These are phyloP conservation scores for Kwoniella newhampshirensis DNA, from an alignment of 768 basidiomycete genomes.

Conservation along the genomic window DNA sequence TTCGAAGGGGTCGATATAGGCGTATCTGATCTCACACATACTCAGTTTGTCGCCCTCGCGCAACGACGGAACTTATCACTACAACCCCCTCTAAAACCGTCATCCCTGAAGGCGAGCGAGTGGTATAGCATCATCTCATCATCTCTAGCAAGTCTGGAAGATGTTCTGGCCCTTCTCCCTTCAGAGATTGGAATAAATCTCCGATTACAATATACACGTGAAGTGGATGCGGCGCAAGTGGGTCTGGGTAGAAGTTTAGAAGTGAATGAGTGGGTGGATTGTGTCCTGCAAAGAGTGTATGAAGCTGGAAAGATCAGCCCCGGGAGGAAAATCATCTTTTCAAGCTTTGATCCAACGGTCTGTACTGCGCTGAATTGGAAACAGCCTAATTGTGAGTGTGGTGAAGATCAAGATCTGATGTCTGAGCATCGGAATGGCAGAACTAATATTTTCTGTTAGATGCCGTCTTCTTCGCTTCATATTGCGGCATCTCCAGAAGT, in stretches of 20 bases:
- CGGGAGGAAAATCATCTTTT: constrained; percentile 82
- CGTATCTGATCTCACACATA: constrained; percentile 78
- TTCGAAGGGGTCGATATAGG: constrained; percentile 70
- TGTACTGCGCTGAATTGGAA: constrained; percentile 97
- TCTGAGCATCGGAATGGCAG: neutral
- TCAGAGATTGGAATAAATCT: constrained; percentile 69
- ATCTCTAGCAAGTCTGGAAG: constrained; percentile 68
- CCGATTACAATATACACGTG: constrained; percentile 74
- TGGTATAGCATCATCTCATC: constrained; percentile 53
- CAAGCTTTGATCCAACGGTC: constrained; percentile 84
- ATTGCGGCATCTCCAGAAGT: constrained; percentile 66
- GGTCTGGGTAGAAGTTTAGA: constrained; percentile 62
- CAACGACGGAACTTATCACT: constrained; percentile 56
- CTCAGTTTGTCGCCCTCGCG: constrained; percentile 74
- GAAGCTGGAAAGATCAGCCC: constrained; percentile 59
- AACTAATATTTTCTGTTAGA: constrained; percentile 20
- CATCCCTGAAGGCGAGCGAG: constrained; percentile 14
- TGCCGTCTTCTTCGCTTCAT: constrained; percentile 89
- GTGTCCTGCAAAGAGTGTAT: constrained; percentile 79
- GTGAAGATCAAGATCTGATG: too few species aligned
- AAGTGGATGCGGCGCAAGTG: constrained; percentile 57
- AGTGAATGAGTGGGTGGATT: constrained; percentile 79
- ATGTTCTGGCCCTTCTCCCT: constrained; percentile 68
- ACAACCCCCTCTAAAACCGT: constrained; percentile 22
- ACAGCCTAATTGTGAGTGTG: constrained; percentile 83